Evolutionary conservation across 2,329 filamentous ascomycete species (phyloP).

Genomic region (Curvularia sp.): DNA sequence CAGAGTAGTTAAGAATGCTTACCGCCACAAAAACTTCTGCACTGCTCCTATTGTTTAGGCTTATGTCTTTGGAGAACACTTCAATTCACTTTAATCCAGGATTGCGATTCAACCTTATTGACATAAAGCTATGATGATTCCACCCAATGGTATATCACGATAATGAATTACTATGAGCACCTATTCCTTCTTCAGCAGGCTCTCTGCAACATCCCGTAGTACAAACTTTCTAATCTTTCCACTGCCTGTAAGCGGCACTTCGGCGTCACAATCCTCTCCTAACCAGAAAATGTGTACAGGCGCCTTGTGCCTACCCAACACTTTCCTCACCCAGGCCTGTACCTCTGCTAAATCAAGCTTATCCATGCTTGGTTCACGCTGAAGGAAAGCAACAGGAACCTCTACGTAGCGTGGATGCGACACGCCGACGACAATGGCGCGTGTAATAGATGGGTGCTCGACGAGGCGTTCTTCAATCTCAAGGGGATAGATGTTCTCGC

Average conservation of each 20-base stretch:
- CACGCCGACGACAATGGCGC: slow-evolving; percentile 74
- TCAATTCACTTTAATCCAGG: not conserved
- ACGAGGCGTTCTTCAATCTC: slow-evolving; percentile 78
- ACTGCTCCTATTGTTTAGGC: no score
- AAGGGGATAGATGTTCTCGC: slow-evolving; percentile 64
- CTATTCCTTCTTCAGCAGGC: slow-evolving; percentile 24
- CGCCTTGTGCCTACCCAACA: slow-evolving; percentile 57
- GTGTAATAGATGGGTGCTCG: slow-evolving; percentile 65
- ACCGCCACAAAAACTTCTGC: no score
- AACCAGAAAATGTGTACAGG: slow-evolving; percentile 79
- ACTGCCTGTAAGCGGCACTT: slow-evolving; percentile 53
- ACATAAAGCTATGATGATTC: not conserved
- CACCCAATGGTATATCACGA: no score
- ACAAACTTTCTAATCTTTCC: slow-evolving; percentile 57
- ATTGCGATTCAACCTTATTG: not conserved
- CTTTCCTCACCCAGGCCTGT: slow-evolving; percentile 48
- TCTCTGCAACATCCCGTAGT: slow-evolving; percentile 39
- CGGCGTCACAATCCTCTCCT: slow-evolving; percentile 56
- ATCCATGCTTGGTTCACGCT: slow-evolving; percentile 28
- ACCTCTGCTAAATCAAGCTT: slow-evolving; percentile 45
- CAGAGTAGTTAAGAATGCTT: no score
- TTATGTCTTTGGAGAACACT: not conserved
- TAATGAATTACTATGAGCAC: not conserved
- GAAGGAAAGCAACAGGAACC: slow-evolving; percentile 71
- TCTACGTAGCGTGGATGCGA: slow-evolving; percentile 76